Evolutionary conservation across 208 protist genomes (phyloP).

Genomic region (Wallacemonas rigidus): DNA sequence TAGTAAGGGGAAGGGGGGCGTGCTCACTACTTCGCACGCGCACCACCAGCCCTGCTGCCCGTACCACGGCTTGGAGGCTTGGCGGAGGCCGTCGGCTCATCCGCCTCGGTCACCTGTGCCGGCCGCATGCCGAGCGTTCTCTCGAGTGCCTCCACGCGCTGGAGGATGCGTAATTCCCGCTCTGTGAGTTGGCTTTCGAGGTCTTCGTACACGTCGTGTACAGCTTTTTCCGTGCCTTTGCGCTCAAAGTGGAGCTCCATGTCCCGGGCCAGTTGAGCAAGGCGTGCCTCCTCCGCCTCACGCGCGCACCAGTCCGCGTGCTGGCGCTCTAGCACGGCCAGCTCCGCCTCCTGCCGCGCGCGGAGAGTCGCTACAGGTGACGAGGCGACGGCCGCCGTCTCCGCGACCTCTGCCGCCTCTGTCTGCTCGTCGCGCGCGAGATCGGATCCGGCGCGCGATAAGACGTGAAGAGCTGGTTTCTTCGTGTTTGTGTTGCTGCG

Average conservation of each 20-base stretch:
- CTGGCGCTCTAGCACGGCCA: slow-evolving; percentile 30
- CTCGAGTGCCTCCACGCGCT: slow-evolving; percentile 75
- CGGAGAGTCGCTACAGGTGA: slow-evolving; percentile 29
- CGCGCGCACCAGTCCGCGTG: slow-evolving; percentile 49
- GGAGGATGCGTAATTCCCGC: slow-evolving; percentile 68
- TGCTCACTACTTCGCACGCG: neutral
- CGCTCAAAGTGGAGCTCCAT: slow-evolving; percentile 73
- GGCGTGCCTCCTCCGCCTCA: slow-evolving; percentile 31
- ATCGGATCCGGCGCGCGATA: neutral
- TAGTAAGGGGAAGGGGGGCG: neutral
- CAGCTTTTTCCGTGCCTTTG: slow-evolving; percentile 46
- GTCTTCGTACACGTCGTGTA: slow-evolving; percentile 65
- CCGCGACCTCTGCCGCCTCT: slow-evolving; percentile 14
- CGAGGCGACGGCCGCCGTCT: slow-evolving; percentile 11
- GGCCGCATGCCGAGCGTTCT: slow-evolving; percentile 42
- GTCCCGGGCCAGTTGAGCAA: slow-evolving; percentile 51
- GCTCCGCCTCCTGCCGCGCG: slow-evolving; percentile 45
- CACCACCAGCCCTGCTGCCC: neutral
- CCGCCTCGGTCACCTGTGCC: neutral
- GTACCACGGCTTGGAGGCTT: slow-evolving; percentile 1
- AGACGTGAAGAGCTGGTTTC: slow-evolving; percentile 1
- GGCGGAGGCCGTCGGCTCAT: neutral
- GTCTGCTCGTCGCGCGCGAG: neutral
- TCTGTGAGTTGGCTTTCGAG: slow-evolving; percentile 52
- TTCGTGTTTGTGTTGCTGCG: neutral